Conservation (phyloP, 2,329 filamentous ascomycete species). For the Aotearoamyces nothofagi region DNA sequence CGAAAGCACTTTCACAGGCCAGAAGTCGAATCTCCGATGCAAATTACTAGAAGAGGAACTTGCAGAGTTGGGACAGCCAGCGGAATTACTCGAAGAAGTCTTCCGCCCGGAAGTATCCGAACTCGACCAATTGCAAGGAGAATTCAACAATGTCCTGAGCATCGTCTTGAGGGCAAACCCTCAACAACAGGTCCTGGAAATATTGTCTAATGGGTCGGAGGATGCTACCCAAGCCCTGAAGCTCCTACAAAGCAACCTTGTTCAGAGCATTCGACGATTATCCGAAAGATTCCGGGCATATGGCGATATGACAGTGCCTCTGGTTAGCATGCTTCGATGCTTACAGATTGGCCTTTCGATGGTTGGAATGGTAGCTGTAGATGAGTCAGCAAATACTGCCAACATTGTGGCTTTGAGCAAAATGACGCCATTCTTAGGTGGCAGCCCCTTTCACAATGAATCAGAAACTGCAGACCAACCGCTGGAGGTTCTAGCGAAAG, state of each 20-base stretch:
- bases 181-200: conserved; percentile 6
- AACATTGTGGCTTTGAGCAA: conserved; percentile 21
- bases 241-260: conserved; percentile 38
- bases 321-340: conserved; percentile 66
- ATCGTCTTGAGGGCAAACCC: conserved; percentile 11
- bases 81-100: conserved; percentile 47
- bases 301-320: conserved; percentile 68
- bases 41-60: conserved; percentile 48
- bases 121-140: conserved; percentile 59
- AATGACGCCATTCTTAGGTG: conserved; percentile 41
- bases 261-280: conserved; percentile 56
- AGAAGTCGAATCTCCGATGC: conserved; percentile 50
- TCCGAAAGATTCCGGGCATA: conserved; percentile 59
- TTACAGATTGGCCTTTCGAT: conserved; percentile 63
- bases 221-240: conserved; percentile 19
- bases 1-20: conserved; percentile 51
- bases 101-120: conserved; percentile 57
- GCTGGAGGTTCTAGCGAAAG: conserved; percentile 35
- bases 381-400: conserved; percentile 4
- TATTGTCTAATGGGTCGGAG: conserved; percentile 6
- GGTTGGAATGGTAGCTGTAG: conserved; percentile 18
- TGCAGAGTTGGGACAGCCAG: conserved; percentile 46
- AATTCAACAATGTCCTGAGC: conserved; percentile 65
- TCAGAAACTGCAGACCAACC: conserved; percentile 9
- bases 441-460: conserved; percentile 9